phyloP scores from a whole-genome alignment of 2,329 filamentous ascomycete genomes.

The Cladorrhinum sp. region DNA sequence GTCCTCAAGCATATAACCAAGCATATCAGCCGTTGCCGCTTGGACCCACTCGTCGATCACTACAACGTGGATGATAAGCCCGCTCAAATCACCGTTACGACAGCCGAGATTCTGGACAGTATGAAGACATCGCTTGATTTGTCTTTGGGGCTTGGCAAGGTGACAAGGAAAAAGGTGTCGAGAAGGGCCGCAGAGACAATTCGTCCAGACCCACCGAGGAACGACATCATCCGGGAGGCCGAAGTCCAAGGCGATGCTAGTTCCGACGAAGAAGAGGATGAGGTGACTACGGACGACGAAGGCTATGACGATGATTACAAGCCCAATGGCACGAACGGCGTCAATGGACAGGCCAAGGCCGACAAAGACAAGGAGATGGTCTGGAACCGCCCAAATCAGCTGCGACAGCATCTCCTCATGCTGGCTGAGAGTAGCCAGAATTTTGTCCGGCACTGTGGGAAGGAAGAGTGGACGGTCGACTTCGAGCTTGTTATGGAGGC shows the following conservation, averaged over 20 bases:
- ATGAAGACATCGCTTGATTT: constrained; percentile 53
- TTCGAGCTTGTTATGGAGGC: constrained; percentile 69
- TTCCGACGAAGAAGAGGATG: constrained; percentile 35
- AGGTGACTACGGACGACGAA: constrained; percentile 37
- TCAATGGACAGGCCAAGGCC: constrained; percentile 43
- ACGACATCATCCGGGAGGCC: constrained; percentile 25
- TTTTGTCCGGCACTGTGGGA: constrained; percentile 67
- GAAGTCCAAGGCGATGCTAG: constrained; percentile 35
- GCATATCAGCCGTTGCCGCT: constrained; percentile 64
- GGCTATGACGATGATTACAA: constrained; percentile 33
- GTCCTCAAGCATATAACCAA: constrained; percentile 69
- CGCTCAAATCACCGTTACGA: constrained; percentile 44
- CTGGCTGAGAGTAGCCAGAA: constrained; percentile 65
- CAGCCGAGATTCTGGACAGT: constrained; percentile 54
- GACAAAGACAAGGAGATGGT: constrained; percentile 20
- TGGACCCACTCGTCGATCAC: constrained; percentile 50
- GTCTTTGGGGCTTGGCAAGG: constrained; percentile 56
- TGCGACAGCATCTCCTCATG: constrained; percentile 71
- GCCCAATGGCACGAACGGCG: constrained; percentile 25
- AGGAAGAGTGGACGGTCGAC: constrained; percentile 78
- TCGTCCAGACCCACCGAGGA: constrained; percentile 28
- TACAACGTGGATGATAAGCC: constrained; percentile 34
- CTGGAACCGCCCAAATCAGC: constrained; percentile 36
- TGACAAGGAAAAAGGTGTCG: constrained; percentile 46
- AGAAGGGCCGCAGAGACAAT: constrained; percentile 49